These are phyloP conservation scores for Lipomyces orientalis DNA, from an alignment of 805 yeast genomes.

Conservation along the genomic window DNA sequence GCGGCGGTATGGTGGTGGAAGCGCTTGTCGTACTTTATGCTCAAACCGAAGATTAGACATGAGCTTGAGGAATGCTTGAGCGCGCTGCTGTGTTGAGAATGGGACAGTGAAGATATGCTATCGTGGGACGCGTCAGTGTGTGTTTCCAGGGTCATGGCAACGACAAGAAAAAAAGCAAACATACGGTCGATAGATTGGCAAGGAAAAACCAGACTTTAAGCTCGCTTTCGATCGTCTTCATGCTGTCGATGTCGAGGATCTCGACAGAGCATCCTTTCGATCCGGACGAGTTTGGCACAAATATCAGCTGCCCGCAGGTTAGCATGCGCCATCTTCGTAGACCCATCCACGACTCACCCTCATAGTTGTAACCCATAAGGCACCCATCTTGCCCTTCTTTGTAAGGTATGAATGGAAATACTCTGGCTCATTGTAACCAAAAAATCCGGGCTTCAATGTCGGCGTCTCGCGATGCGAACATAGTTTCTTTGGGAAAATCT, in stretches of 20 bases:
- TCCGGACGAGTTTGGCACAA: conserved; percentile 24
- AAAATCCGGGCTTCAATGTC: conserved; percentile 15
- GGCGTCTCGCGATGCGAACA: conserved; percentile 25
- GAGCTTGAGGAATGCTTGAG: conserved; percentile 41
- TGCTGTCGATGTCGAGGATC: conserved; percentile 22
- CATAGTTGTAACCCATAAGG: conserved; percentile 35
- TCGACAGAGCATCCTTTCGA: conserved; percentile 30
- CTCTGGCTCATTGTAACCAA: conserved; percentile 28
- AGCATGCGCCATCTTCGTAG: neutral
- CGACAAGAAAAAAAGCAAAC: neutral
- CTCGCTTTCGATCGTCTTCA: conserved; percentile 35
- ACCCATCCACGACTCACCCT: conserved; percentile 18
- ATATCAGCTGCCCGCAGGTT: conserved; percentile 15
- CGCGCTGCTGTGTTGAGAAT: conserved; percentile 40
- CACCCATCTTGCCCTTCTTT: conserved; percentile 25
- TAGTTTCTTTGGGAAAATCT: conserved; percentile 38
- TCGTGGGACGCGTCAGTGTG: neutral
- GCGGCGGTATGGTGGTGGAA: conserved; percentile 43
- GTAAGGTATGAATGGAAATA: conserved; percentile 31
- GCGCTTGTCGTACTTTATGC: conserved; percentile 42
- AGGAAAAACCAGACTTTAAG: conserved; percentile 33
- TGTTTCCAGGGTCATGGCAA: neutral
- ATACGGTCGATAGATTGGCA: conserved; percentile 18
- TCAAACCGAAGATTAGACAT: conserved; percentile 45
- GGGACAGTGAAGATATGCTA: conserved; percentile 40